These are phyloP conservation scores for Kondoa subrosea DNA, from an alignment of 768 basidiomycete species.

Conservation along the genomic window DNA sequence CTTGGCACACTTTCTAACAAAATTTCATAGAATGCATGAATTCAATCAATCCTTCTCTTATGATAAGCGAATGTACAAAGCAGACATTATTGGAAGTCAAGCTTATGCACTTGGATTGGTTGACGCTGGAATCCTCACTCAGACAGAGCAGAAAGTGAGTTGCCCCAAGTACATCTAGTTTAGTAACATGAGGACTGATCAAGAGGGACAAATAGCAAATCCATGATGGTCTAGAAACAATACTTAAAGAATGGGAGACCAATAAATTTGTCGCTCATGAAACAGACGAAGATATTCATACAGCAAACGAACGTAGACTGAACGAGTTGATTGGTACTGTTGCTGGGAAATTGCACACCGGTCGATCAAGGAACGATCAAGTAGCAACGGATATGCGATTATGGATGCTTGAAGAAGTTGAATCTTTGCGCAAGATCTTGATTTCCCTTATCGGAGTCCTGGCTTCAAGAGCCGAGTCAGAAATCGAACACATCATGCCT, in stretches of 20 bases:
- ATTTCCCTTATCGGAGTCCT: constrained; percentile 70
- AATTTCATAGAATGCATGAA: constrained; percentile 64
- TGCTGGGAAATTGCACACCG: constrained; percentile 89
- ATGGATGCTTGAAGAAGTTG: constrained; percentile 72
- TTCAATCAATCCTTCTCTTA: constrained; percentile 94
- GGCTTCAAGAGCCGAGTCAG: constrained; percentile 80
- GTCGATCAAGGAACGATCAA: constrained; percentile 92
- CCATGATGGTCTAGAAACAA: constrained; percentile 49
- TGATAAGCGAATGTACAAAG: constrained; percentile 82
- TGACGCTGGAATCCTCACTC: constrained; percentile 60
- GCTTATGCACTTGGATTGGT: constrained; percentile 81
- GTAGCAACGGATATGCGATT: constrained; percentile 96
- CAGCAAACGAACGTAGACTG: constrained; percentile 87
- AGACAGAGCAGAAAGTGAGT: constrained; percentile 48
- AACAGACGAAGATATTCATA: constrained; percentile 89
- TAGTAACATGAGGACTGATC: not conserved
- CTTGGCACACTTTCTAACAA: too few species aligned
- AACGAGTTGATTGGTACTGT: constrained; percentile 76
- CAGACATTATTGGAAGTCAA: constrained; percentile 82
- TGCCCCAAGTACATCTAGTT: not conserved
- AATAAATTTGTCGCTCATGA: constrained; percentile 67
- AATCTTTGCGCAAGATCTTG: constrained; percentile 49
- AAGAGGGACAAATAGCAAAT: constrained; percentile 37
- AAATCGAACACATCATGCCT: constrained; percentile 75
- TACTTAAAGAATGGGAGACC: constrained; percentile 69